Conservation (phyloP, 352 stramenopile species). For the Phytophthora pinifolia region DNA sequence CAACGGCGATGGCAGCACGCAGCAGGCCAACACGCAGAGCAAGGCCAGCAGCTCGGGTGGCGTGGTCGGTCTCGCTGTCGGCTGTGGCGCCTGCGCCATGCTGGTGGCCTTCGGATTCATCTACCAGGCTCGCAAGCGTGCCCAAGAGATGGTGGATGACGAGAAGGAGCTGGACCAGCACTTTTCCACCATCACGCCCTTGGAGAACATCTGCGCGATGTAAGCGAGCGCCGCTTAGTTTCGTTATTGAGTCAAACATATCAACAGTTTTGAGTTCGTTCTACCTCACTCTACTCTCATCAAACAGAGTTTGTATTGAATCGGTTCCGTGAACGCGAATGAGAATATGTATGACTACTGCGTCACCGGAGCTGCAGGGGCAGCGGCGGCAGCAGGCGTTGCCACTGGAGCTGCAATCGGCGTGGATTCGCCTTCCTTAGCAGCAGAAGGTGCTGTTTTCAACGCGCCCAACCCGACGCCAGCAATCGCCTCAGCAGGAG, state of each 20-base stretch:
- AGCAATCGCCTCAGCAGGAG: conserved; percentile 19
- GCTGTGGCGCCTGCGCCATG: conserved; percentile 37
- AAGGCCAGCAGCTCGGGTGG: conserved; percentile 2
- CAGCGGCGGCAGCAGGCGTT: conserved; percentile 2
- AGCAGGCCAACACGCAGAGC: conserved; percentile 50
- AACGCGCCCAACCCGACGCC: conserved; percentile 11
- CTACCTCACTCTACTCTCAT: too few species aligned
- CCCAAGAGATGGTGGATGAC: conserved; percentile 54
- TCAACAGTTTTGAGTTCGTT: conserved; percentile 26
- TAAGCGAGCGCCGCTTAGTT: conserved; percentile 32
- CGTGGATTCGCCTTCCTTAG: conserved; percentile 7
- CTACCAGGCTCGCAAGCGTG: conserved; percentile 74
- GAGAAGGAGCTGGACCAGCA: conserved; percentile 42
- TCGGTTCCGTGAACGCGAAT: not conserved
- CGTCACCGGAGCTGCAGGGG: conserved; percentile 9
- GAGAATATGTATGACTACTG: conserved; percentile 11
- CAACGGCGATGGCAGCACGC: conserved; percentile 22
- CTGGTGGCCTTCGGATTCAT: conserved; percentile 74
- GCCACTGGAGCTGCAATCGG: not conserved
- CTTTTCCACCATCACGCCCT: conserved; percentile 50
- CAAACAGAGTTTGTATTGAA: conserved; percentile 13
- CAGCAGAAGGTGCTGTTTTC: conserved; percentile 6
- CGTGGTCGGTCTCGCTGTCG: conserved; percentile 31
- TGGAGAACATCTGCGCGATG: conserved; percentile 51
- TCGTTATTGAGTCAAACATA: conserved; percentile 24